Conservation (phyloP, 441 rosid species). For the Lepidium campestre region DNA sequence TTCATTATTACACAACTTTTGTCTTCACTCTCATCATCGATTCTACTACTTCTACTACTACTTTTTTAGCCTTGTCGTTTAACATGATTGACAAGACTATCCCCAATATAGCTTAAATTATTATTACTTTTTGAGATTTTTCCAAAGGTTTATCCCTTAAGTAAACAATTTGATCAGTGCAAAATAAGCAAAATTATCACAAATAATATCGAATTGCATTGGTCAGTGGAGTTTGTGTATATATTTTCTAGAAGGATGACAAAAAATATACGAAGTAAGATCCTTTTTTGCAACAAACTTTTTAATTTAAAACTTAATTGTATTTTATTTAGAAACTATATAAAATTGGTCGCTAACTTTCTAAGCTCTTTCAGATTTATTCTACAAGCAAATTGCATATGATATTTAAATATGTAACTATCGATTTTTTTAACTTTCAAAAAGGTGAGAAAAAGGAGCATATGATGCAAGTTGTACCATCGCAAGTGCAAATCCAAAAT, state of each 20-base stretch:
- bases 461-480: constrained; percentile 7
- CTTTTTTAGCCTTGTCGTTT: constrained; percentile 13
- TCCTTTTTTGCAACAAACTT: neutral
- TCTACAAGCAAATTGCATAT: neutral
- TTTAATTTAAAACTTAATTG: neutral
- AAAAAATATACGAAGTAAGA: neutral
- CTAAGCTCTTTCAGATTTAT: neutral
- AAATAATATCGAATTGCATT: neutral
- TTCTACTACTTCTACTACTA: constrained; percentile 15
- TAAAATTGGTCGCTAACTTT: neutral
- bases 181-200: neutral
- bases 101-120: neutral
- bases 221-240: neutral
- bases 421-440: neutral
- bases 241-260: neutral
- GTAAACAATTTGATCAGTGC: neutral
- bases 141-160: neutral
- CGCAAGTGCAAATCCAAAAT: neutral
- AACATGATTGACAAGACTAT: constrained; percentile 23
- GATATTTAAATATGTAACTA: neutral
- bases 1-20: constrained; percentile 15
- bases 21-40: constrained; percentile 24
- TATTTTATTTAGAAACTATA: neutral
- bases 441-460: neutral
- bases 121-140: neutral